Conservation (phyloP, 768 basidiomycete species). For the Cubamyces sp. region DNA sequence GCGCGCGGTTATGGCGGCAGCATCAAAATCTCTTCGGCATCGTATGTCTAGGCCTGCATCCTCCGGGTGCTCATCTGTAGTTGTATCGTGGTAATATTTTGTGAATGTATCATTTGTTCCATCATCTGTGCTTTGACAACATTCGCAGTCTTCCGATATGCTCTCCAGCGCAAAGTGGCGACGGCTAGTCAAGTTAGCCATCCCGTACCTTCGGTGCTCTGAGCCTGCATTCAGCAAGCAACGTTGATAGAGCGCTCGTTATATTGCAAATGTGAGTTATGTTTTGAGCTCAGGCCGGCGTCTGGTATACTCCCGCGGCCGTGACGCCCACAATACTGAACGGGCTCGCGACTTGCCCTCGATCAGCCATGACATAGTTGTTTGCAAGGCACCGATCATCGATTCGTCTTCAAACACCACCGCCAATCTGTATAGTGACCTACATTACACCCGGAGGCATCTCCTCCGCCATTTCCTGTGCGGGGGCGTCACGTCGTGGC, state of each 20-base stretch:
- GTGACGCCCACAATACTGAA: not conserved
- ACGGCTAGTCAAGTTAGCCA: no score
- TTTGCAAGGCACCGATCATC: slow-evolving; percentile 4
- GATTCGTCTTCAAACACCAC: not conserved
- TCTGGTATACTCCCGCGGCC: not conserved
- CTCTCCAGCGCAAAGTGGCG: no score
- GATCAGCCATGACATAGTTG: slow-evolving; percentile 1
- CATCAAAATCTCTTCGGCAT: not conserved
- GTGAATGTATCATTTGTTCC: slow-evolving; percentile 6
- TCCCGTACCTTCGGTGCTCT: no score
- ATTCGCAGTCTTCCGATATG: not conserved
- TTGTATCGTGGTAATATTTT: slow-evolving; percentile 11
- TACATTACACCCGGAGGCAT: not conserved
- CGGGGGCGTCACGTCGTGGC: no score
- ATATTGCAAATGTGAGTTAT: no score
- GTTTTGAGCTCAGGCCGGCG: not conserved
- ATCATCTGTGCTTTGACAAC: slow-evolving; percentile 4
- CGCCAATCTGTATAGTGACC: not conserved
- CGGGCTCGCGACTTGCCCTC: not conserved
- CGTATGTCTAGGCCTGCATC: not conserved
- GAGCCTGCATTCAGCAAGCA: not conserved
- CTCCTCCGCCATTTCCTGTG: not conserved
- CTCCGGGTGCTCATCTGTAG: slow-evolving; percentile 1
- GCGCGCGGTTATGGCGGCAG: no score
- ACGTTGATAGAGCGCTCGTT: not conserved